Percentiles rank a stretch among this genome's conserved stretches.
These are phyloP conservation scores for Rhodomyrtus tomentosa DNA, from an alignment of 345 rosid species.

Conservation along the genomic window DNA sequence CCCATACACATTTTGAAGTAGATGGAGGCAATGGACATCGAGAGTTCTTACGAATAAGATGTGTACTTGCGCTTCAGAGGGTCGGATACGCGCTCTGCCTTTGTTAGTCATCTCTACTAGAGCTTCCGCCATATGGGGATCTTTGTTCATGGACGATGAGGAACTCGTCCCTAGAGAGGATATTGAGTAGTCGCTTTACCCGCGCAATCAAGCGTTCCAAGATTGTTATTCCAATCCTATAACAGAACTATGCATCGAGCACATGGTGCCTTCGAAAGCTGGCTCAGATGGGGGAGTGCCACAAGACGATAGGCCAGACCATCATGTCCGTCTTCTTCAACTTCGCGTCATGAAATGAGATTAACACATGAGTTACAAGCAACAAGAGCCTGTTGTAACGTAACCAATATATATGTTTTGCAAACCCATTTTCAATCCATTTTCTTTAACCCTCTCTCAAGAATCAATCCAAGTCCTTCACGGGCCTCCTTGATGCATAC, in stretches of 20 bases:
- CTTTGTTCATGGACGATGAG: too few species aligned
- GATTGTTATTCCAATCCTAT: background rate
- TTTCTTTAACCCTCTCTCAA: too few species aligned
- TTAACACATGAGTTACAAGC: too few species aligned
- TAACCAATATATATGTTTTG: too few species aligned
- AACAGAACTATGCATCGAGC: background rate
- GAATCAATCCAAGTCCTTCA: too few species aligned
- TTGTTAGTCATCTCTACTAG: background rate
- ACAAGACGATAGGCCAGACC: background rate
- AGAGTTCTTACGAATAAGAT: background rate
- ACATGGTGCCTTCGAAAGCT: background rate
- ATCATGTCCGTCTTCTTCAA: background rate
- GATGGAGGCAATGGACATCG: background rate
- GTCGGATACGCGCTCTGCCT: fast-evolving
- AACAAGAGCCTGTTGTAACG: too few species aligned
- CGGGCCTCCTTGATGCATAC: too few species aligned
- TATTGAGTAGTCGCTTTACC: background rate
- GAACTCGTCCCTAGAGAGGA: background rate
- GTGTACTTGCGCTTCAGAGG: background rate
- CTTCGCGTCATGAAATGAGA: background rate
- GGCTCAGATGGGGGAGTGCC: background rate
- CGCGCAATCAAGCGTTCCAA: background rate
- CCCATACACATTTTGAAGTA: too few species aligned
- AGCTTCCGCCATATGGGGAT: background rate
- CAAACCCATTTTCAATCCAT: too few species aligned